phyloP scores from a whole-genome alignment of 1,284 basidiomycete species.

The Hemileccinum hortonii region DNA sequence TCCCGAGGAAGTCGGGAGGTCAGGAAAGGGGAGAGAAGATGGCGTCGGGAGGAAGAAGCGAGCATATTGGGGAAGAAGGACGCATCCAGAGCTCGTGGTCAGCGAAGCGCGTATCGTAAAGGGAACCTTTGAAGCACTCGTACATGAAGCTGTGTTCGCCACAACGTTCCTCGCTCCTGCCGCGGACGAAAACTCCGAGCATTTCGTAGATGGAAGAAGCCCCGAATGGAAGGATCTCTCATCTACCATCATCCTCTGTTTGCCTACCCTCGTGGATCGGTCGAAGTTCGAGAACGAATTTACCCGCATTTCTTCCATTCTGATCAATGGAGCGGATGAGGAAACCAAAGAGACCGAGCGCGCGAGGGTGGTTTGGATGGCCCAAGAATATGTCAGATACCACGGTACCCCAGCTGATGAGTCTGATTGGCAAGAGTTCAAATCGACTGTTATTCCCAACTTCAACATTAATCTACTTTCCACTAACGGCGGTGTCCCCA shows the following conservation, averaged over 20 bases:
- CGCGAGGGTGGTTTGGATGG: slow-evolving; percentile 59
- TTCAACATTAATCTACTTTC: slow-evolving; percentile 24
- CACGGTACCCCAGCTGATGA: slow-evolving; percentile 52
- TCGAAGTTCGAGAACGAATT: slow-evolving; percentile 69
- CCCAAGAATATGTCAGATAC: slow-evolving; percentile 59
- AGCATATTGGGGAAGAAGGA: slow-evolving; percentile 74
- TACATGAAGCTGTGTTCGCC: slow-evolving; percentile 79
- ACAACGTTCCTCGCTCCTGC: slow-evolving; percentile 50
- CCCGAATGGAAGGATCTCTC: slow-evolving; percentile 61
- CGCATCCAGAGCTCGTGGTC: slow-evolving; percentile 66
- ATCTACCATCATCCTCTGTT: slow-evolving; percentile 53
- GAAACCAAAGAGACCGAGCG: slow-evolving; percentile 40
- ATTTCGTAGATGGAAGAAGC: slow-evolving; percentile 18
- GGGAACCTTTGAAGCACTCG: slow-evolving; percentile 72
- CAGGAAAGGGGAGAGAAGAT: slow-evolving; percentile 37
- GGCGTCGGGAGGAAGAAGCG: slow-evolving; percentile 53
- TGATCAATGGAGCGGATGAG: slow-evolving; percentile 57
- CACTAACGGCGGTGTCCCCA: slow-evolving; percentile 37
- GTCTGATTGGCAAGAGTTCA: slow-evolving; percentile 60
- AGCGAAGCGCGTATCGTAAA: slow-evolving; percentile 47
- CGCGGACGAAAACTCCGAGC: slow-evolving; percentile 12
- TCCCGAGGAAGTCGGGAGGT: slow-evolving; percentile 27
- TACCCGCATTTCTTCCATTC: slow-evolving; percentile 58
- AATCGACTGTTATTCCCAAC: slow-evolving; percentile 46
- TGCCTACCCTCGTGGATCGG: slow-evolving; percentile 57